Conservation (phyloP, 192 early-diverging fungal genomes). For the Backusella sp. region DNA sequence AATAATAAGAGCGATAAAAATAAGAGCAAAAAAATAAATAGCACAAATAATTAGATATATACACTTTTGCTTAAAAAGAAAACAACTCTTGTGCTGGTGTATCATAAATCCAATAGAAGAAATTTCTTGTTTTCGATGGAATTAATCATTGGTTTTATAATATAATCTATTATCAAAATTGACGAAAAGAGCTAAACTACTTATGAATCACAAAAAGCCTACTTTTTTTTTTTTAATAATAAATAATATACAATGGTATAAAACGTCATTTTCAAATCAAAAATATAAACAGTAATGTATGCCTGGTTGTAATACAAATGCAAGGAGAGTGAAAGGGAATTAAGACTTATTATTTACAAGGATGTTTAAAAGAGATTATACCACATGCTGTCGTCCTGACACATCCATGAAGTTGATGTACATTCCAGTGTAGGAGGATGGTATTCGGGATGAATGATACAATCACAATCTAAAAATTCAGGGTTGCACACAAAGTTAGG, state of each 20-base stretch:
- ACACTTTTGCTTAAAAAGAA: neutral
- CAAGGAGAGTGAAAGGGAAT: slow-evolving; percentile 1
- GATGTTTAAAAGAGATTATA: slow-evolving; percentile 4
- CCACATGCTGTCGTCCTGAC: slow-evolving; percentile 2
- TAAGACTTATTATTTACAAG: neutral
- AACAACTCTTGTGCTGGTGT: neutral
- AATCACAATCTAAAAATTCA: neutral
- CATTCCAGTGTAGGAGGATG: neutral
- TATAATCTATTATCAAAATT: neutral
- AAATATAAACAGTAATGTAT: slow-evolving; percentile 7
- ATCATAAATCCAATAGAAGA: neutral
- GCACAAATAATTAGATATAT: neutral
- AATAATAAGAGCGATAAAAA: neutral
- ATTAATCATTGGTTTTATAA: neutral
- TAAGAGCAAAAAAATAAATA: neutral
- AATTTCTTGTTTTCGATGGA: neutral
- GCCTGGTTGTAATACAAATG: slow-evolving; percentile 5
- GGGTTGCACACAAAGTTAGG: slow-evolving; percentile 3
- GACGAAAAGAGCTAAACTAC: neutral
- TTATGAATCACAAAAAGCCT: neutral
- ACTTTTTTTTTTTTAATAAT: neutral
- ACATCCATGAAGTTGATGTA: neutral
- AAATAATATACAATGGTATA: neutral
- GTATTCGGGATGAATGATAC: neutral
- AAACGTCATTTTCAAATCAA: slow-evolving; percentile 9